These are phyloP conservation scores for Puccinia triticina DNA, from an alignment of 1,284 basidiomycete genomes.

Conservation along the genomic window DNA sequence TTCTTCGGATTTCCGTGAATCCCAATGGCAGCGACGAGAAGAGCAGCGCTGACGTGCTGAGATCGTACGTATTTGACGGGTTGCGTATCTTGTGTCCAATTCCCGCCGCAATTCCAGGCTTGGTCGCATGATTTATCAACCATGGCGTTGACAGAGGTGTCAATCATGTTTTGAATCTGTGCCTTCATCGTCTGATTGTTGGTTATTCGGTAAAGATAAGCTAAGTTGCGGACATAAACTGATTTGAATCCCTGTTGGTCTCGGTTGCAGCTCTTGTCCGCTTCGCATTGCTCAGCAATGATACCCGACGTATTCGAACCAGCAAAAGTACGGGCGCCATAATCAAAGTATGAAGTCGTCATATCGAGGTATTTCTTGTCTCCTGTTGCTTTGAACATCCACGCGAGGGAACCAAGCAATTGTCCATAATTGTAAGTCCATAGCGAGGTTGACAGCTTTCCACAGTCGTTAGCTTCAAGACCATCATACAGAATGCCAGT, in stretches of 20 bases:
- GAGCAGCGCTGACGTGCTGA: slow-evolving; percentile 46
- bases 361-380: slow-evolving; percentile 40
- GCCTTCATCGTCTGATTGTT: slow-evolving; percentile 37
- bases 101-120: slow-evolving; percentile 48
- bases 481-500: slow-evolving; percentile 36
- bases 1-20: slow-evolving; percentile 23
- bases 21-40: slow-evolving; percentile 41
- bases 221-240: slow-evolving; percentile 40
- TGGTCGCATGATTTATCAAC: slow-evolving; percentile 37
- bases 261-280: slow-evolving; percentile 36
- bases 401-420: slow-evolving; percentile 35
- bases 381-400: slow-evolving; percentile 41
- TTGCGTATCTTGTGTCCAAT: slow-evolving; percentile 48
- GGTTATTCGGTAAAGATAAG: slow-evolving; percentile 40
- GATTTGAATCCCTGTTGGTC: slow-evolving; percentile 51
- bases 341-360: slow-evolving; percentile 28
- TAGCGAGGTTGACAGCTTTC: neutral
- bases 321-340: slow-evolving; percentile 21
- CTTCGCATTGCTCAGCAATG: slow-evolving; percentile 41
- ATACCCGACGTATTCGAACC: slow-evolving; percentile 30
- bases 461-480: slow-evolving; percentile 10
- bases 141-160: slow-evolving; percentile 38
- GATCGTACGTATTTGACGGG: slow-evolving; percentile 48
- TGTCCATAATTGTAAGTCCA: slow-evolving; percentile 50
- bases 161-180: slow-evolving; percentile 33